Base-by-base conservation (phyloP, 192 early-diverging fungal species). In the Entomortierella chlamydospora region DNA sequence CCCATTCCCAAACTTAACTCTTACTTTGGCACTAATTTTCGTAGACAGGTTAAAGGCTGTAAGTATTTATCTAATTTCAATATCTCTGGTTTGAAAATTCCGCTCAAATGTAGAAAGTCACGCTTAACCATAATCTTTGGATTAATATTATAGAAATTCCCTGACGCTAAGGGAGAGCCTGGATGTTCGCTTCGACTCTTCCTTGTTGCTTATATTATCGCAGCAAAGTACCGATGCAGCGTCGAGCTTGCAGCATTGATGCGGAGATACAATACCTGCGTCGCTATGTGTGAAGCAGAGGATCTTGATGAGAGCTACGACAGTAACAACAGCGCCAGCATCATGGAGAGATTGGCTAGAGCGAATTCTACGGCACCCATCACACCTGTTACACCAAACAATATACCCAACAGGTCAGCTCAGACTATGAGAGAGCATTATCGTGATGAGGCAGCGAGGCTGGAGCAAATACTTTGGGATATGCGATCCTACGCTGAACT, bases 131-230 rank as follows among this genome's bases (percentile, higher is more conserved):
- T 54, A 26, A 18, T n/a, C 26, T 23, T 25, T 11, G 47, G 3
- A 33, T 22, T 52, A 45, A 63, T 42, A 34, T 47, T 41, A 23
- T 79, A 84, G 83, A 84, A 82, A 74, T 83, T 85, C 51, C 63
- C 70, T 15, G 80, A 73, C 20, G 78, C 79, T 7, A 82, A 82
- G 43, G 83, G 86, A 2, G 81, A 84, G 29, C 53, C 70, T 15
- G 86, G 86, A 28, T 85, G 82, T 61, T 83, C 82, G 17, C 83
- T 81, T 10, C 70, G 86, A 0, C 59, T 87, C 13, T 85, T 87
- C 23, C 64, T 87, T 25, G 84, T 84, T 4, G 86, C 86, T 2
- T 87, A 85, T 50, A 84, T 84, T 60, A 79, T 87, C 55, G 84
- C 83, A 8, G 73, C 83, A 20, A 87, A 87, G n/a, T 79, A 79